Base-by-base conservation (phyloP, 345 rosid species). In the Carallia pectinifolia region DNA sequence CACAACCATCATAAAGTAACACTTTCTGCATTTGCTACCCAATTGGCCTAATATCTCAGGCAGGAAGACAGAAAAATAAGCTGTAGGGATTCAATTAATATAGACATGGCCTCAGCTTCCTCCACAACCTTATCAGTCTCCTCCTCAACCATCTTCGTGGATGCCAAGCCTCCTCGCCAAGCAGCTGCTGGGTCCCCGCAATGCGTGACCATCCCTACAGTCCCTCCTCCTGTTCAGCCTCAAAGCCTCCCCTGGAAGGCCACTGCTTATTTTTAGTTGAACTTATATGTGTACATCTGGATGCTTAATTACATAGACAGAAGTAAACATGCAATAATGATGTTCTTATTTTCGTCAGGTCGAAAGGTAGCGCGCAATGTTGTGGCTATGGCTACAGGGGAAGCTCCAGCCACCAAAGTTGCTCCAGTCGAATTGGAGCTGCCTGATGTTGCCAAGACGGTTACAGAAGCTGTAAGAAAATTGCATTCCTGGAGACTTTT, bases 341-440 rank as follows among this genome's bases (percentile, higher is more conserved):
- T 70, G 52, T 61, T 63, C 40, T 2, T 38, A 53, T 55, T 29
- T 34, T 34, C 34, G 34, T 64, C 69, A 94, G 98, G 95, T 82
- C 87, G 86, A 62, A 93, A 83, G 89, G 74, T 88, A 53, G 89
- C 81, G 63, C 94, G 94, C 75, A 88, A 84, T 72, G 93, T 88
- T 69, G 68, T 84, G 89, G 84, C 91, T 31, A 84, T 81, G 86
- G 92, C 96, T 47, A 86, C 94, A 9, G 89, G 89, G 48, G 98
- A 87, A 76, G 96, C 82, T 77, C 80, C 92, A 1, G 85, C 85
- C 13, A 85, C 85, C 13, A 93, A 87, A 59, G 85, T 75, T 61
- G 84, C 82, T 5, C 27, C 86, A 6, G 33, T 79, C 38, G 98
- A 40, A 40, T 40, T 40, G 48, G 48, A 94, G 85, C 77, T 85